Evolutionary conservation across 106 monocot species (phyloP).

Genomic region (Dendrobium huoshanense): DNA sequence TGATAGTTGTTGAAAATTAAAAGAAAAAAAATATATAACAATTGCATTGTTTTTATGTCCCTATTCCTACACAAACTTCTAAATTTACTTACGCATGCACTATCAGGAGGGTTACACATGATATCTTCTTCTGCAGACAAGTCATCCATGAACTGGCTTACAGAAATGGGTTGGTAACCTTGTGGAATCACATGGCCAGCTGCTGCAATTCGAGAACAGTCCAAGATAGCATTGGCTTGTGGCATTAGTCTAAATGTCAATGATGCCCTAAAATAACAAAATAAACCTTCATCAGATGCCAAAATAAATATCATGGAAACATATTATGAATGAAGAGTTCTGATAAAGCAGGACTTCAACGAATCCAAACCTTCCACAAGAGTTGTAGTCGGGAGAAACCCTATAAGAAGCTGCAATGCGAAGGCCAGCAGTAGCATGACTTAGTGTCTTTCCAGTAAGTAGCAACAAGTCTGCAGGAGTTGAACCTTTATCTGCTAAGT

Average conservation of each 20-base stretch:
- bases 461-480: slow-evolving; percentile 61
- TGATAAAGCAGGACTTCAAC: neutral
- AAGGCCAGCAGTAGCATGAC: slow-evolving; percentile 77
- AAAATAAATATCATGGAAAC: neutral
- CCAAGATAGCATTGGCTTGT: slow-evolving; percentile 68
- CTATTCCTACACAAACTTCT: neutral
- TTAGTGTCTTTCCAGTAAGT: slow-evolving; percentile 77
- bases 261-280: slow-evolving; percentile 46
- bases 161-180: slow-evolving; percentile 69
- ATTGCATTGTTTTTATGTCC: neutral
- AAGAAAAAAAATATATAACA: neutral
- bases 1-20: too few species aligned
- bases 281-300: neutral
- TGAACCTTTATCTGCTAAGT: slow-evolving; percentile 56
- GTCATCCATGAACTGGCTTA: slow-evolving; percentile 87
- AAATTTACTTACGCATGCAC: slow-evolving; percentile 40
- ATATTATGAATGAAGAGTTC: neutral
- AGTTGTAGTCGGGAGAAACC: slow-evolving; percentile 23
- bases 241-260: slow-evolving; percentile 82
- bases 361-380: slow-evolving; percentile 52
- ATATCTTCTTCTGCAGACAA: slow-evolving; percentile 66
- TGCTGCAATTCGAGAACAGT: slow-evolving; percentile 69
- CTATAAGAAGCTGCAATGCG: slow-evolving; percentile 64
- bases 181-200: slow-evolving; percentile 85
- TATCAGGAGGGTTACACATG: slow-evolving; percentile 37